Conservation (phyloP, 371 early-diverging fungal species). For the Mortierella sp. region DNA sequence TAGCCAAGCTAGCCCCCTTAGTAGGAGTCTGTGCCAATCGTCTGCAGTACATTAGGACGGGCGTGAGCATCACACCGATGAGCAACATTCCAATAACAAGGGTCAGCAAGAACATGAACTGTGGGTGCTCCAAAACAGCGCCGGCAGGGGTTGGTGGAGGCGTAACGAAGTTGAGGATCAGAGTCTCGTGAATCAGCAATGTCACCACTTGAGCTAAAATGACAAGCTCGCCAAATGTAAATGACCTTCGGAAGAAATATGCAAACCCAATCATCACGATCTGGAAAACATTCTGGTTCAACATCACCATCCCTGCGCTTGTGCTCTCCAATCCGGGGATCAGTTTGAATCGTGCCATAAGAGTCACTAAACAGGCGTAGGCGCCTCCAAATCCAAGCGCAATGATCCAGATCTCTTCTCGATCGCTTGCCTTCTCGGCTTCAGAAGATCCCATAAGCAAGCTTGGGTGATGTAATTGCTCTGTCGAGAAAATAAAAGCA, state of each 20-base stretch:
- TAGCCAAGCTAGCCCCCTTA: slow-evolving; percentile 53
- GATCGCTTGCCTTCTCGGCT: slow-evolving; percentile 40
- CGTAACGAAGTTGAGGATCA: slow-evolving; percentile 39
- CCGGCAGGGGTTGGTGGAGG: slow-evolving; percentile 23
- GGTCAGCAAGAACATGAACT: slow-evolving; percentile 52
- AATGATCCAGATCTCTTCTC: slow-evolving; percentile 57
- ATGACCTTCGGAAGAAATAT: slow-evolving; percentile 63
- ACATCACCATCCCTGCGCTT: slow-evolving; percentile 56
- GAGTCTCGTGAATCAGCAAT: slow-evolving; percentile 60
- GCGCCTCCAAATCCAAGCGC: slow-evolving; percentile 54
- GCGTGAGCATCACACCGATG: slow-evolving; percentile 69
- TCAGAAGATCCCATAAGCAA: slow-evolving; percentile 46
- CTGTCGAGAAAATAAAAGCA: slow-evolving; percentile 43
- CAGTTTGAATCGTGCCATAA: slow-evolving; percentile 47
- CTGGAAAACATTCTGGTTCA: slow-evolving; percentile 52
- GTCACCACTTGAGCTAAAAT: slow-evolving; percentile 73
- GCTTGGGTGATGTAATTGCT: slow-evolving; percentile 50
- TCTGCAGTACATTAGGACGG: slow-evolving; percentile 67
- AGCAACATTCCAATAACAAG: slow-evolving; percentile 80
- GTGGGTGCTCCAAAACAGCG: slow-evolving; percentile 36
- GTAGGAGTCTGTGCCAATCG: slow-evolving; percentile 64
- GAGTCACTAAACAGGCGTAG: slow-evolving; percentile 31
- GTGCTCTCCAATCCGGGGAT: slow-evolving; percentile 53
- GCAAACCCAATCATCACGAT: slow-evolving; percentile 46
- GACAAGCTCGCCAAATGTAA: slow-evolving; percentile 79